A percentile compares a stretch with the other conserved stretches of the same genome.
phyloP scores from a whole-genome alignment of 768 basidiomycete genomes.

The Trichaptum fuscoviolaceum region DNA sequence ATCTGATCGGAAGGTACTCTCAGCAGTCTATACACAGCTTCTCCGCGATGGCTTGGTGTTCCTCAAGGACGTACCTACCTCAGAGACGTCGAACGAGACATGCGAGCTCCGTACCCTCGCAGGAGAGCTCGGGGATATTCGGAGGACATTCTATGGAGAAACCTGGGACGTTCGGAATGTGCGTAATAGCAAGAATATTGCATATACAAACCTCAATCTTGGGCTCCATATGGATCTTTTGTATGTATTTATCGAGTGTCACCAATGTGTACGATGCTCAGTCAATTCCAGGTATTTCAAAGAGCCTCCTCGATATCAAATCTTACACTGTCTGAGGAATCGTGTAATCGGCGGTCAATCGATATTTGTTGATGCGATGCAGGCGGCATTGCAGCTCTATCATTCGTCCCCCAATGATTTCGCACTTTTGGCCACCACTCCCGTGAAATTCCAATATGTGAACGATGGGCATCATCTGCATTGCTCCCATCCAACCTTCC shows the following conservation, averaged over 20 bases:
- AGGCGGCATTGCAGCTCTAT: slow-evolving; percentile 53
- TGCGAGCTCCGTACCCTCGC: slow-evolving; percentile 71
- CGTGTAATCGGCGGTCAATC: slow-evolving; percentile 79
- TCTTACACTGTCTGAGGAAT: slow-evolving; percentile 87
- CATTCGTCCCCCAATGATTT: slow-evolving; percentile 46
- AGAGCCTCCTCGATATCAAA: slow-evolving; percentile 86
- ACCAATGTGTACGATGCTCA: slow-evolving; percentile 3
- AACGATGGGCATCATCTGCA: slow-evolving; percentile 86
- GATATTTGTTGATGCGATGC: slow-evolving; percentile 78
- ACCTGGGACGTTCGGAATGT: slow-evolving; percentile 84
- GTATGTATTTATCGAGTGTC: slow-evolving; percentile 42
- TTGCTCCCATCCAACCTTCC: slow-evolving; percentile 54
- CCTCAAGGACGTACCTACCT: slow-evolving; percentile 62
- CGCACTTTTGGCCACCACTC: slow-evolving; percentile 49
- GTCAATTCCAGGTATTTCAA: slow-evolving; percentile 68
- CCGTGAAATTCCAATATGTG: slow-evolving; percentile 86
- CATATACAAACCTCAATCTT: slow-evolving; percentile 87
- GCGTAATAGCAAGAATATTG: slow-evolving; percentile 78
- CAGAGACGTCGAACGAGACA: slow-evolving; percentile 47
- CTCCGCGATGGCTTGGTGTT: slow-evolving; percentile 69
- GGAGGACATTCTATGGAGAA: slow-evolving; percentile 85
- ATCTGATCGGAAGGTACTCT: slow-evolving; percentile 39
- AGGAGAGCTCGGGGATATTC: slow-evolving; percentile 64
- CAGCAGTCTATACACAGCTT: slow-evolving; percentile 63
- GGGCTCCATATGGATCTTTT: slow-evolving; percentile 90